These are phyloP conservation scores for Ascochyta fabae DNA, from an alignment of 2,329 filamentous ascomycete species.

Conservation along the genomic window DNA sequence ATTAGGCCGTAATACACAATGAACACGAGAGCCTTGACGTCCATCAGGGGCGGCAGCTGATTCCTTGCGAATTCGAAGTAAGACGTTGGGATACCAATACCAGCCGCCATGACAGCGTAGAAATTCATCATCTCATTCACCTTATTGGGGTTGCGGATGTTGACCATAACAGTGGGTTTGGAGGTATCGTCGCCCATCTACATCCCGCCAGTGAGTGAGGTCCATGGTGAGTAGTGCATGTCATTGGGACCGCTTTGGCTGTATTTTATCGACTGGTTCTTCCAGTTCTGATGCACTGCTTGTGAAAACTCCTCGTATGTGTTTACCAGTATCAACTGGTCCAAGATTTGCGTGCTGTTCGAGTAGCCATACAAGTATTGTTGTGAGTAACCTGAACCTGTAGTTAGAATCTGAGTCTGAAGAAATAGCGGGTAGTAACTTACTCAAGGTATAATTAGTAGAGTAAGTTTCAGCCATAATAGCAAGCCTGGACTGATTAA, in stretches of 20 bases:
- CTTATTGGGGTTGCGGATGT: slow-evolving; percentile 51
- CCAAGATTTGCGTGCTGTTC: slow-evolving; percentile 25
- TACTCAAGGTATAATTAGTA: slow-evolving; percentile 32
- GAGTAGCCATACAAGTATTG: slow-evolving; percentile 19
- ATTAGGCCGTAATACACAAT: slow-evolving; percentile 74
- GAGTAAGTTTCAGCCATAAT: slow-evolving; percentile 31
- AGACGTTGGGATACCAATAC: slow-evolving; percentile 27
- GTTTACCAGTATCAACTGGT: slow-evolving; percentile 60
- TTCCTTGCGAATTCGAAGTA: slow-evolving; percentile 24
- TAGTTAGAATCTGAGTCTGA: too few species aligned
- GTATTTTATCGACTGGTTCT: slow-evolving; percentile 58
- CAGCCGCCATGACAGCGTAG: slow-evolving; percentile 23
- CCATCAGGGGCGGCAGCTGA: slow-evolving; percentile 16
- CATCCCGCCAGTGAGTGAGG: slow-evolving; percentile 51
- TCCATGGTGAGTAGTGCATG: neutral
- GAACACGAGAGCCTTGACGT: slow-evolving; percentile 57
- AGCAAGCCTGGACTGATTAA: slow-evolving; percentile 20
- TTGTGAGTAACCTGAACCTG: neutral
- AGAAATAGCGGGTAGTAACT: neutral
- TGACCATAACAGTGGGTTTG: slow-evolving; percentile 23
- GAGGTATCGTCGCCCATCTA: slow-evolving; percentile 27
- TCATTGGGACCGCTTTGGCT: slow-evolving; percentile 50
- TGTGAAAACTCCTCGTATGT: slow-evolving; percentile 66
- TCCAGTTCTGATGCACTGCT: slow-evolving; percentile 67
- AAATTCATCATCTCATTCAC: slow-evolving; percentile 26